Conservation (phyloP, 495 filamentous ascomycete species). For the Baudoinia panamericana region DNA sequence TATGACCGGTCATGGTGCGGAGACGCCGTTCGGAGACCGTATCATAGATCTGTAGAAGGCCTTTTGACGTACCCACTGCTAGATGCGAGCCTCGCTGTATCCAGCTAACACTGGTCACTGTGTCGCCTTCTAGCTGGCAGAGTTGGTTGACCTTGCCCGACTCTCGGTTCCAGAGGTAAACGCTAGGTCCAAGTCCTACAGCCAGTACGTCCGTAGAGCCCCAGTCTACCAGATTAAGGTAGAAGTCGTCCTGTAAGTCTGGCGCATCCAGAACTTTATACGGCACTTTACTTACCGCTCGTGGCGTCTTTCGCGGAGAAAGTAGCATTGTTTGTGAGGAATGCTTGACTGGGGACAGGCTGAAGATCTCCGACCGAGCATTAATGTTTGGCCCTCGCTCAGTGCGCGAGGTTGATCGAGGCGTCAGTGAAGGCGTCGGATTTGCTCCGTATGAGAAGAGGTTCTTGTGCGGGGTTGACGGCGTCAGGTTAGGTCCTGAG, state of each 20-base stretch:
- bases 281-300: constrained; percentile 86
- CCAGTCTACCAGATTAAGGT: constrained; percentile 95
- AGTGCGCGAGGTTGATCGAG: constrained; percentile 44
- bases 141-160: constrained; percentile 79
- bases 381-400: constrained; percentile 75
- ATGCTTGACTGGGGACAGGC: constrained; percentile 77
- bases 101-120: constrained; percentile 92
- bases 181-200: constrained; percentile 78
- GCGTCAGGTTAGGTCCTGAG: constrained; percentile 55
- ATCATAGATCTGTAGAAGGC: constrained; percentile 95
- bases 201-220: constrained; percentile 88
- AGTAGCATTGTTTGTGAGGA: constrained; percentile 84
- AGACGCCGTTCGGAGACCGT: constrained; percentile 70
- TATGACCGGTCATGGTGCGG: constrained; percentile 92
- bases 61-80: constrained; percentile 84
- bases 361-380: constrained; percentile 81
- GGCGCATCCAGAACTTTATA: constrained; percentile 97
- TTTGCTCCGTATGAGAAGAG: constrained; percentile 58
- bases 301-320: constrained; percentile 71
- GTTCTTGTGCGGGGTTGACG: constrained; percentile 93
- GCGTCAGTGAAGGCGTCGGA: constrained; percentile 77
- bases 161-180: constrained; percentile 98
- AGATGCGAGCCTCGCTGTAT: constrained; percentile 92
- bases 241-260: constrained; percentile 93
- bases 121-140: constrained; percentile 85